Base-by-base conservation (phyloP, 345 rosid species). In the Brassica carinata region DNA sequence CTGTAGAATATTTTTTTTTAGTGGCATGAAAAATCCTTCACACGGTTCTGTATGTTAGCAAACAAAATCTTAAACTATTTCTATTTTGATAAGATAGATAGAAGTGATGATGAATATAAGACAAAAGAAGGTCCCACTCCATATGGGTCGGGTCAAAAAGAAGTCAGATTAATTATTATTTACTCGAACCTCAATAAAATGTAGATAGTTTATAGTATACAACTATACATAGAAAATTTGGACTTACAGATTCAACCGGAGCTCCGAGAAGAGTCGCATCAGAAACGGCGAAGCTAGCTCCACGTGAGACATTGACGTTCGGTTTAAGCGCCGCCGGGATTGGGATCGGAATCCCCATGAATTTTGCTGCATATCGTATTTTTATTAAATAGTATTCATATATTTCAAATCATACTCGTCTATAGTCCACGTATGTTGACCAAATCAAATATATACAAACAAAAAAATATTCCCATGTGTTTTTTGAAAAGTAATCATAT, bases 241-340 rank as follows among this genome's bases (percentile, higher is more conserved):
- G 59, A 71, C 82, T 77, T 73, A 82, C 84, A 64, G 82, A 62
- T 43, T 69, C 57, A 5, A 15, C 66, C 7, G 82, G 82, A 71
- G 76, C 33, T 53, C 82, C 82, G 29, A 74, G 82, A 64, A 82
- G 70, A 57, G 85, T 78, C 13, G 85, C 85, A 74, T 65, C 85
- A 3, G 64, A 79, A 7, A 74, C 64, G 58, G 85, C 85, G 33
- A 78, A 83, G 61, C 76, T 78, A 59, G 81, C 85, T 78, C 85
- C 85, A 64, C 76, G 74, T 27, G 82, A 55, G 19, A 83, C 29
- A 65, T 78, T 14, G 0, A 64, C 85, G 51, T 64, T 5, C 1
- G 69, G 71, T 64, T 64, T 11, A 19, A 74, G 80, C 0, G 72
- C 76, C 8, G 82, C 51, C 1, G 79, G 80, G 45, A 78, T 74